Evolutionary conservation across 192 early-diverging fungal genomes (phyloP).

Genomic region (Lobosporangium transversale): DNA sequence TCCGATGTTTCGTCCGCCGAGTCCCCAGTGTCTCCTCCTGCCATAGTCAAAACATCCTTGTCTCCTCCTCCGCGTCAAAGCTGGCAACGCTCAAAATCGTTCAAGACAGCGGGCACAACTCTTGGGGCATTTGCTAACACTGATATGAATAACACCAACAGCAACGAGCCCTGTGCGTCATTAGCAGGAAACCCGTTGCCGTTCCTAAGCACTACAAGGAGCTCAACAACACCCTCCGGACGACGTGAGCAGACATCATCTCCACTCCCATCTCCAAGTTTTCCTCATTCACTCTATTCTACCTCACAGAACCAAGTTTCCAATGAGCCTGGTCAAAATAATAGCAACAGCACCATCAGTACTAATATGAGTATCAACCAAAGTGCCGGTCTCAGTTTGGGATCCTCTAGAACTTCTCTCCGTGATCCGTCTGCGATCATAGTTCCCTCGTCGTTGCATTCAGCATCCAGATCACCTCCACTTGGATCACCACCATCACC

Average conservation of each 20-base stretch:
- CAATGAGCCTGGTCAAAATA: too few relatives aligned
- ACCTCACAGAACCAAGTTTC: too few relatives aligned
- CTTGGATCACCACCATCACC: constrained; percentile 6
- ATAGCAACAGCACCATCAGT: too few relatives aligned
- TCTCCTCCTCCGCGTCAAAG: constrained; percentile 46
- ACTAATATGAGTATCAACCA: too few relatives aligned
- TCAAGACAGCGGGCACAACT: background rate
- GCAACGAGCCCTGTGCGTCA: background rate
- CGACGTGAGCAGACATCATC: too few relatives aligned
- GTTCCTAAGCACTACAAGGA: background rate
- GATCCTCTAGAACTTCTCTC: background rate
- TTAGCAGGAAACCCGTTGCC: constrained; percentile 1
- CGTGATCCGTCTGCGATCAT: constrained; percentile 2
- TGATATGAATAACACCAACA: background rate
- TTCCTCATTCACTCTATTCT: too few relatives aligned
- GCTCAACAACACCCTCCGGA: constrained; percentile 13
- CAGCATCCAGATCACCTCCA: background rate
- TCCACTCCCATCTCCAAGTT: too few relatives aligned
- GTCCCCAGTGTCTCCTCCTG: background rate
- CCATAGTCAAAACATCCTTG: constrained; percentile 14
- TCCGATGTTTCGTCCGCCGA: background rate
- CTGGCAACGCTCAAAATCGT: constrained; percentile 40
- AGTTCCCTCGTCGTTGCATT: constrained; percentile 11
- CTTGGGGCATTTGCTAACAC: background rate
- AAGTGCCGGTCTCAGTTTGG: too few relatives aligned